Base-by-base conservation (phyloP, 257 asterid genomes). In the Nyctanthes arbortristis region DNA sequence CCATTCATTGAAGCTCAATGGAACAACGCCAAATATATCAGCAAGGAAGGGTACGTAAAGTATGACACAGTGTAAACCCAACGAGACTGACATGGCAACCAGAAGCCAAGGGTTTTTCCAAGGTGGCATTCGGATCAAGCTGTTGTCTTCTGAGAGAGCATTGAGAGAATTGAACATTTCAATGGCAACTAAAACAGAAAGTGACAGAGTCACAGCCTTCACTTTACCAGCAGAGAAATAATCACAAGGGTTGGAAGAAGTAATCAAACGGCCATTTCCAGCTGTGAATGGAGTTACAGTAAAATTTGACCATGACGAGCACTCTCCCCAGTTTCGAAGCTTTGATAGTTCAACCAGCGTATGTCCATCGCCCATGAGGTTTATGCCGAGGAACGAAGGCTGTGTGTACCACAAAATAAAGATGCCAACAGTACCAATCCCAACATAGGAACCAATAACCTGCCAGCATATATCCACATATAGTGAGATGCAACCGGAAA, bases 21-120 rank as follows among this genome's bases (percentile, higher is more conserved):
- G 97, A 47, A 91, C 92, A 12, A 89, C 75, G 1, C 90, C 89
- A 60, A 89, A 91, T 81, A 91, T 84, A 2, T 79, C 82, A 11
- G 96, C 91, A 4, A 89, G 80, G 37, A 85, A 78, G 2, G 96
- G 97, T 9, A 87, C 88, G 18, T 87, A 85, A 11, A 91, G 95
- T 33, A 91, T 79, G 71, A 91, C 16, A 36, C 91, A 84, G 70
- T 89, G 97, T 18, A 89, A 73, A 28, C 84, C 83, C 9, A 90
- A 33, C 3, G 97, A 92, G n/a, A 84, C 28, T 0, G 88, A 77
- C 92, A 88, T 88, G 47, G 97, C 96, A 28, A 87, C 80, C 16
- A 92, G 88, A 37, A 92, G 96, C 95, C 95, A 92, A 9, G 91
- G 96, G 40, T 90, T 92, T 18, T 70, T 84, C 98, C 97, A 92